Evolutionary conservation across 768 basidiomycete species (phyloP), one percentile per base, ranked within the genome.

Genomic region (Naematelia aurantialba): DNA sequence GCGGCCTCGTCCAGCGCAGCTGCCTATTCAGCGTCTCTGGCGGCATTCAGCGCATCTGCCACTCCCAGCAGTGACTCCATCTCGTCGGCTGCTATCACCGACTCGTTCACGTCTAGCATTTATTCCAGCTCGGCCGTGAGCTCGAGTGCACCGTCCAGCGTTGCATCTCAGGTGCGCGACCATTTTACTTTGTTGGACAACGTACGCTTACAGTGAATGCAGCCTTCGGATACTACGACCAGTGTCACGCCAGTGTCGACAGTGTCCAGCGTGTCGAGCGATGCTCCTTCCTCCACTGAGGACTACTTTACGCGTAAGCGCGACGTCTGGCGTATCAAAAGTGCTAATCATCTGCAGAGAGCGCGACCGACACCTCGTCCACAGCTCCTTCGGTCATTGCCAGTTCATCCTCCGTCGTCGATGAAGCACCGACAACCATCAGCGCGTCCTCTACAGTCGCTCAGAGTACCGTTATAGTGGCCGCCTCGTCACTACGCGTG

Each of bases 1-100:
- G 4, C 53, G 13, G 53, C 53, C 19, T 55, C 42, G 24, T 26
- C 55, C 44, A 56, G 44, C 30, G 45, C 45, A 27, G 19, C 55
- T 10, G 44, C 55, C 12, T 44, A 39, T 5, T 56, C 55, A 11
- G 44, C 55, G 26, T 26, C 55, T 47, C 14, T 45, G 44, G 44
- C 55, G 24, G 13, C 55, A 10, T 22, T 45, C 21, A 29, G 11
- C n/a, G 19, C 55, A 45, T 56, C 55, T 13, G 25, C 58, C 13
- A 25, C 51, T 10, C 34, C 58, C 4, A 53, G 34, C 45, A 12
- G 39, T 4, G 31, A 49, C 11, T 25, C 51, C 24, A 29, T 42
- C 8, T 44, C 51, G 49, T 19, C 54, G 5, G 21, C 22, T 26
- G 5, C 34, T 5, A 26, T 50, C 12, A 25, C 48, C 14, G 48